Conservation (phyloP, 1,139 yeast genomes). For the Debaryomyces udenii region DNA sequence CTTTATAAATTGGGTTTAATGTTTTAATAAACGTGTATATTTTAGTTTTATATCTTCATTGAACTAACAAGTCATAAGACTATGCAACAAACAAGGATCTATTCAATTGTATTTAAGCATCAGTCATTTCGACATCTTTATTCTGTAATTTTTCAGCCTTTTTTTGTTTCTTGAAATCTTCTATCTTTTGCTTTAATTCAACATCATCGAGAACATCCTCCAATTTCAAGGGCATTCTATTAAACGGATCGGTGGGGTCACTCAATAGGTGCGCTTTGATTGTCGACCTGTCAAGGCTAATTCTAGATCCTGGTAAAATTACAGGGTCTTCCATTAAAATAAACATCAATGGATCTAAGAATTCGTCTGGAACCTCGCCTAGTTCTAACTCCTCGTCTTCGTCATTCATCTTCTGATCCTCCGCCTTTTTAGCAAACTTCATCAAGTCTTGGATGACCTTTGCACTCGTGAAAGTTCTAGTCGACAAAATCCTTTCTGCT, state of each 20-base stretch:
- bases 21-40: conserved; percentile 26
- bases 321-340: conserved; percentile 97
- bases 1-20: conserved; percentile 18
- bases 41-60: conserved; percentile 15
- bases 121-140: conserved; percentile 25
- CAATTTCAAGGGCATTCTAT: conserved; percentile 83
- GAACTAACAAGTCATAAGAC: conserved; percentile 6
- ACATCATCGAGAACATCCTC: conserved; percentile 84
- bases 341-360: conserved; percentile 93
- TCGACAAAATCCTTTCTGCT: conserved; percentile 67
- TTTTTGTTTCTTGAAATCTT: conserved; percentile 53
- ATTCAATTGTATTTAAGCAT: conserved; percentile 10
- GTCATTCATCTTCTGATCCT: conserved; percentile 59
- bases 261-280: conserved; percentile 91
- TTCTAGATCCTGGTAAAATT: conserved; percentile 79
- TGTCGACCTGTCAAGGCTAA: conserved; percentile 86
- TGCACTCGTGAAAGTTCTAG: conserved; percentile 55
- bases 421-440: conserved; percentile 65
- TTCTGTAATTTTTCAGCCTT: conserved; percentile 19
- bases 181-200: conserved; percentile 65
- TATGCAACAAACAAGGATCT: neutral
- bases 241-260: conserved; percentile 97
- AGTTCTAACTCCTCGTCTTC: conserved; percentile 83
- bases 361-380: conserved; percentile 96
- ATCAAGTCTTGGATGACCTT: conserved; percentile 54